phyloP scores from a whole-genome alignment of 306 rosid genomes.

The Canavalia gladiata region DNA sequence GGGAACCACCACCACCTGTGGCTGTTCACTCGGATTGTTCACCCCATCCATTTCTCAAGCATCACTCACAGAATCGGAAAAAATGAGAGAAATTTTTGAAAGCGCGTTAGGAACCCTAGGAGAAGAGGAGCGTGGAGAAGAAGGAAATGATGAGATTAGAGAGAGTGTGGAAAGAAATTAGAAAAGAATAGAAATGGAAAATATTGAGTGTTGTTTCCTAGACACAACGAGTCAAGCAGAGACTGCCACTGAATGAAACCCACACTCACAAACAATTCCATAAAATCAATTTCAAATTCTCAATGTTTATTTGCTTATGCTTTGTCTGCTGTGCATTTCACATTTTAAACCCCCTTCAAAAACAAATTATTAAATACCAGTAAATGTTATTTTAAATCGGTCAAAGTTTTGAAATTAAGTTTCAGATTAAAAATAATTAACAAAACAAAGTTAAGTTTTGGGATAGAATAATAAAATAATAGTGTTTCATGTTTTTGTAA shows the following conservation, averaged over 20 bases:
- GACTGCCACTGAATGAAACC: neutral
- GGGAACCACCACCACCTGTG: conserved; percentile 37
- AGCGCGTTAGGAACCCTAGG: conserved; percentile 40
- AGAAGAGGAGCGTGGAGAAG: neutral
- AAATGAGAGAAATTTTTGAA: neutral
- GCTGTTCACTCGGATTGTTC: conserved; percentile 45
- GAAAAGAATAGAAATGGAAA: conserved; percentile 8
- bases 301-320: too few species aligned
- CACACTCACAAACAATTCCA: neutral
- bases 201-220: neutral
- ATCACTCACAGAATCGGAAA: conserved; percentile 47
- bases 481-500: too few species aligned
- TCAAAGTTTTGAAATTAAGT: neutral
- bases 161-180: neutral
- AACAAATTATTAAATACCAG: neutral
- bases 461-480: too few species aligned
- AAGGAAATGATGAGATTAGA: neutral
- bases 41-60: conserved; percentile 54
- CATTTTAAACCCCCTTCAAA: too few species aligned
- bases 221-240: conserved; percentile 2
- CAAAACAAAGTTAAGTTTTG: too few species aligned
- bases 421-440: neutral
- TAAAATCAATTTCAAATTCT: neutral
- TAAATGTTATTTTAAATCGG: neutral
- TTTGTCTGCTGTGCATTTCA: too few species aligned